phyloP scores from a whole-genome alignment of 176 grass and related monocot genomes.

The Bonia amplexicaulis region DNA sequence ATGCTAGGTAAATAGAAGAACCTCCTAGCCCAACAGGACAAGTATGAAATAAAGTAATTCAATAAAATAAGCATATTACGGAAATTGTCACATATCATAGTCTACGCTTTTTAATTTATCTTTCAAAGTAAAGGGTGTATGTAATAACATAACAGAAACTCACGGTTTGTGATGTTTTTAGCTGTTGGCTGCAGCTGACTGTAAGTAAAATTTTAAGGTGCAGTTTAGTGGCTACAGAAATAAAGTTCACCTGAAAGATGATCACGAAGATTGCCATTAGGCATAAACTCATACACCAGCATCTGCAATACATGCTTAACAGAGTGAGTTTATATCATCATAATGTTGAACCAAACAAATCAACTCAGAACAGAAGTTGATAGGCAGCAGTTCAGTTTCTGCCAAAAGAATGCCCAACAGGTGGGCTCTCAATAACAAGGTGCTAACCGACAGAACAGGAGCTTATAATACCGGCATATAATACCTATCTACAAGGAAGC shows the following conservation, averaged over 20 bases:
- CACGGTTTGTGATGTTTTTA: neutral
- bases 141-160: neutral
- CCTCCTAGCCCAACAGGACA: neutral
- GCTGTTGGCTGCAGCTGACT: neutral
- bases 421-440: neutral
- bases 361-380: neutral
- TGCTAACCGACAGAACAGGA: neutral
- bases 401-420: neutral
- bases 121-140: neutral
- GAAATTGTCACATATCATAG: neutral
- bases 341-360: neutral
- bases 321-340: slow-evolving; percentile 13
- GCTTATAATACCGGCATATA: slow-evolving; percentile 2
- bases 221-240: slow-evolving; percentile 15
- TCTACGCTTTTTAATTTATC: neutral
- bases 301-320: slow-evolving; percentile 49
- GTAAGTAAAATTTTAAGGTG: neutral
- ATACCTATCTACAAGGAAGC: slow-evolving; percentile 17
- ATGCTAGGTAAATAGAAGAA: neutral
- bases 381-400: neutral
- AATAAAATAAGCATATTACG: neutral
- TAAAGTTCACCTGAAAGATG: slow-evolving; percentile 56
- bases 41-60: neutral
- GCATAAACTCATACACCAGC: slow-evolving; percentile 82
- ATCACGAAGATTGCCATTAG: slow-evolving; percentile 69